A percentile compares a stretch with the other conserved stretches of the same genome.
Conservation (phyloP, 1,284 basidiomycete species). For the Gymnopus androsaceus region DNA sequence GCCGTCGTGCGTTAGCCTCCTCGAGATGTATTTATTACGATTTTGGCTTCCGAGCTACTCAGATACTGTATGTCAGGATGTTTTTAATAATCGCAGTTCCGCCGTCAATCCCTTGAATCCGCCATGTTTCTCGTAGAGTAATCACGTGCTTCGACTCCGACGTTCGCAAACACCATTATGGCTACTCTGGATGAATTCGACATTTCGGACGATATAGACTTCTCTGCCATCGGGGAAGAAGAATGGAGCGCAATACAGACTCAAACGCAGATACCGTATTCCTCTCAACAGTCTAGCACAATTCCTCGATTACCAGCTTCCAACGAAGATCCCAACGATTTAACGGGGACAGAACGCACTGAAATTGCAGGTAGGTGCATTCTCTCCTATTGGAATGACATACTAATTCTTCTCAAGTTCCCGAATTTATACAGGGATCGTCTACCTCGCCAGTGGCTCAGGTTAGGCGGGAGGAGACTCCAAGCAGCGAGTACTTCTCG, state of each 20-base stretch:
- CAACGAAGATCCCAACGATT: background rate
- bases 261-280: background rate
- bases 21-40: no score
- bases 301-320: background rate
- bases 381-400: background rate
- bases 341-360: background rate
- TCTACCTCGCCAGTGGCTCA: background rate
- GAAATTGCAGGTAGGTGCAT: background rate
- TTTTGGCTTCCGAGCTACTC: no score
- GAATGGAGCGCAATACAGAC: constrained; percentile 15
- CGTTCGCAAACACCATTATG: background rate
- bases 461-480: background rate
- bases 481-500: constrained; percentile 5
- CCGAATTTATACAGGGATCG: constrained; percentile 9
- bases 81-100: background rate
- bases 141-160: no score
- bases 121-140: no score
- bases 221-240: constrained; percentile 12
- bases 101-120: no score
- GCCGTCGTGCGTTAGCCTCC: no score
- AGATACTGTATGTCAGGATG: no score
- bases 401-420: background rate
- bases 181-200: constrained; percentile 15
- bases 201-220: constrained; percentile 15
- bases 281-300: background rate